These are phyloP conservation scores for Amanita thiersii DNA, from an alignment of 768 basidiomycete genomes.

Conservation along the genomic window DNA sequence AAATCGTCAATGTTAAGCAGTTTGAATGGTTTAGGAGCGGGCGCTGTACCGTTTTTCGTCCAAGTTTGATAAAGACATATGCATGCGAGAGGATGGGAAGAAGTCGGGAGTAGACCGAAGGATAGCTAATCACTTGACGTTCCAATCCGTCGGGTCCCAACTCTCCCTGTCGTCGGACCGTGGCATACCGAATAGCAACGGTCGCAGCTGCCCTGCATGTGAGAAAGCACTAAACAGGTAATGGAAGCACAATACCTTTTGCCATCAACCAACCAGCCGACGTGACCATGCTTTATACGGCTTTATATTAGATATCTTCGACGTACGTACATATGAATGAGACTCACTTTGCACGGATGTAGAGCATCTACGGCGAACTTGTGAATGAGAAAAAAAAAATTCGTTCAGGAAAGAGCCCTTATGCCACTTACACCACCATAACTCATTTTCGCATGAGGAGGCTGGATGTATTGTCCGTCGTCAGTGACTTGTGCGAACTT, in stretches of 20 bases:
- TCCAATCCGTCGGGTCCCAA: conserved; percentile 45
- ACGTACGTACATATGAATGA: background rate
- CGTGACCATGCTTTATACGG: conserved; percentile 51
- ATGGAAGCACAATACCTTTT: conserved; percentile 35
- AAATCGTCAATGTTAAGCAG: background rate
- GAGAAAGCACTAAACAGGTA: background rate
- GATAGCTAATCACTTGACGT: conserved; percentile 60
- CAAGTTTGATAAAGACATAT: conserved; percentile 62
- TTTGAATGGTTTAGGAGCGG: background rate
- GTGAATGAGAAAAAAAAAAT: background rate
- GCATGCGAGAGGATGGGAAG: conserved; percentile 62
- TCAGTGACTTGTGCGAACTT: conserved; percentile 64
- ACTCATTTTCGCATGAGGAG: conserved; percentile 66
- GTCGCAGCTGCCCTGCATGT: conserved; percentile 36
- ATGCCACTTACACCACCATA: conserved; percentile 57
- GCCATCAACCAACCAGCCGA: conserved; percentile 55
- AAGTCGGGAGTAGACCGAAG: conserved; percentile 66
- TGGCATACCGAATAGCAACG: conserved; percentile 64
- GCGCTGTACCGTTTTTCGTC: conserved; percentile 43
- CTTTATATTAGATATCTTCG: background rate
- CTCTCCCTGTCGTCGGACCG: conserved; percentile 64
- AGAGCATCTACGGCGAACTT: conserved; percentile 55
- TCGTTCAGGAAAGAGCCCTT: background rate
- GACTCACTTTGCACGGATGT: conserved; percentile 56
- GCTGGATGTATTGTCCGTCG: conserved; percentile 54